Evolutionary conservation across 192 early-diverging fungal species (phyloP), one percentile per base, ranked within the genome.

Genomic region (Ambispora gerdemannii): DNA sequence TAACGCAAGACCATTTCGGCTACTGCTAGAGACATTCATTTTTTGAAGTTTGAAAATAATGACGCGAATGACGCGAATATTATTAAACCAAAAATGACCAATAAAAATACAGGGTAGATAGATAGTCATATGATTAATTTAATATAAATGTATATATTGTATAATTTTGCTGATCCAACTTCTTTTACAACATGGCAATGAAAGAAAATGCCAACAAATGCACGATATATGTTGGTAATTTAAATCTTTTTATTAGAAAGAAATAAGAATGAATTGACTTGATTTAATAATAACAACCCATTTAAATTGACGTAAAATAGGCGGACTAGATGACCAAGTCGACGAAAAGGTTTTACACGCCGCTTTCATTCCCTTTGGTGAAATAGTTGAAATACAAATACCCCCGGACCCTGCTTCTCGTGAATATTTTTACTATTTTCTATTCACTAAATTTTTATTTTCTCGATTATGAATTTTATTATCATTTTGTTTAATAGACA

Each of bases 311-410:
- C 30, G 0, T 62, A 3, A 8, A 19, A 20, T 22, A 87, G 90
- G 91, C 74, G 95, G 95, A 3, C 79, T 98, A 28, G 91, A 92
- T 36, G 77, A 88, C 43, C 80, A 91, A 66, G 92, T 96, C 17
- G 90, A 88, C 4, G 86, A 91, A 22, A 74, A 90, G 53, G 86
- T 88, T 0, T 80, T 99, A 11, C 87, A 91, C 34, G 87, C 93
- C 0, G 93, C 94, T 0, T 98, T 99, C 77, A 83, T 98, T 43
- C 94, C 97, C 0, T 99, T 99, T 84, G 97, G 97, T 60, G 95
- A 98, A 49, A 91, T 99, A 70, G 84, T 92, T 13, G 85, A 88
- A 56, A 85, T 98, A 20, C 89, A 93, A 50, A 81, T 99, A 49
- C 94, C 95, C 2, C 81, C 84, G 10, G 93, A 96, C 79, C 84